Conservation (phyloP, 2,329 filamentous ascomycete species). For the Helotiales sp. region DNA sequence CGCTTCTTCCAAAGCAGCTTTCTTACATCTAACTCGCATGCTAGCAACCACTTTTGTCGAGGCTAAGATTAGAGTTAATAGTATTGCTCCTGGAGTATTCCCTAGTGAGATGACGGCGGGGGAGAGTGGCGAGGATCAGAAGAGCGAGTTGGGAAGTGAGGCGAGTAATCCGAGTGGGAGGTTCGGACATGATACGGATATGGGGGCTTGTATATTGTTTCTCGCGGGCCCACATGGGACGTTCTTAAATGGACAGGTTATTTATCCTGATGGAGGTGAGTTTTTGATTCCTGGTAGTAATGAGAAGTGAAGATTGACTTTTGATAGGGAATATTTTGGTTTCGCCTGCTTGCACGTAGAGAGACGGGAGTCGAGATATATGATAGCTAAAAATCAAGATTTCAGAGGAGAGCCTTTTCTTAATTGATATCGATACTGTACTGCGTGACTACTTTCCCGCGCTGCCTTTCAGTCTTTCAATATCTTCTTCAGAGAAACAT, state of each 20-base stretch:
- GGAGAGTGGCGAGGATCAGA: slow-evolving; percentile 47
- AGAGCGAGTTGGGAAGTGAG: slow-evolving; percentile 49
- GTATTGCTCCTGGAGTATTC: slow-evolving; percentile 52
- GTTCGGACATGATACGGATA: slow-evolving; percentile 47
- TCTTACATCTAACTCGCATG: slow-evolving; percentile 53
- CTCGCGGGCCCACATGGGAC: slow-evolving; percentile 50
- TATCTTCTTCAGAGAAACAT: too few species aligned
- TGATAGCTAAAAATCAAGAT: too few species aligned
- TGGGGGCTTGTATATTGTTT: slow-evolving; percentile 51
- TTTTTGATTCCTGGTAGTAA: background rate
- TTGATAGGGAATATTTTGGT: slow-evolving; percentile 31
- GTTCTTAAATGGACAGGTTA: slow-evolving; percentile 53
- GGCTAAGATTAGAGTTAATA: slow-evolving; percentile 56
- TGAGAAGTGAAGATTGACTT: slow-evolving; percentile 5
- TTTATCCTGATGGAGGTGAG: slow-evolving; percentile 49
- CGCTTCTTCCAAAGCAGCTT: slow-evolving; percentile 46
- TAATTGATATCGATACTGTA: too few species aligned
- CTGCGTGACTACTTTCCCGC: too few species aligned
- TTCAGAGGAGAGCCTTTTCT: too few species aligned
- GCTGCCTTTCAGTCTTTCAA: too few species aligned
- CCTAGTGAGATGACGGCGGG: slow-evolving; percentile 48
- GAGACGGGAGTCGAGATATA: too few species aligned
- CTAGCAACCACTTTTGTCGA: slow-evolving; percentile 49
- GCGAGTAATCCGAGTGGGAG: slow-evolving; percentile 46
- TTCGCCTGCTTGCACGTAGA: slow-evolving; percentile 33